Conservation (phyloP, 371 early-diverging fungal species). For the Mucor velutinosus region DNA sequence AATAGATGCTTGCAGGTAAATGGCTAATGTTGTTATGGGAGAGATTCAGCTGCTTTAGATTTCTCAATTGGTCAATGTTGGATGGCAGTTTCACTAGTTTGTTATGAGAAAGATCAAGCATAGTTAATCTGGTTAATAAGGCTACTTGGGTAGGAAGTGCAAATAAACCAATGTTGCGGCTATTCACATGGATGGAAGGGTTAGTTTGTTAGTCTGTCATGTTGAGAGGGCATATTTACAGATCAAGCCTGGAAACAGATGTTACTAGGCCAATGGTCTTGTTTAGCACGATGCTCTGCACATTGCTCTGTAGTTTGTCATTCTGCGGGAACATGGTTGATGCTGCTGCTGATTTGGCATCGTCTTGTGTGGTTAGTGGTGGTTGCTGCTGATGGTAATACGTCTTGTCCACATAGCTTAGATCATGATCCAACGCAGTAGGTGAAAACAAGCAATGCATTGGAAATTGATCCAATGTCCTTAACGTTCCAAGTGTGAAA, state of each 20-base stretch:
- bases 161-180: conserved; percentile 30
- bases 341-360: not conserved
- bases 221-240: conserved; percentile 26
- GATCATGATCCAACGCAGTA: conserved; percentile 33
- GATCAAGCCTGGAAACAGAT: conserved; percentile 36
- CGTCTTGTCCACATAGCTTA: conserved; percentile 43
- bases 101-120: conserved; percentile 50
- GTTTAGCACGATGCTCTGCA: conserved; percentile 23
- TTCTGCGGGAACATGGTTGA: not conserved
- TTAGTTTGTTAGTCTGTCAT: not conserved
- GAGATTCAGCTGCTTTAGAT: conserved; percentile 39
- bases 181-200: conserved; percentile 6
- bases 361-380: not conserved
- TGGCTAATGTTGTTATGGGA: conserved; percentile 31
- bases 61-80: conserved; percentile 30
- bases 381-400: conserved; percentile 23
- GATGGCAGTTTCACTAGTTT: conserved; percentile 36
- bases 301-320: conserved; percentile 9
- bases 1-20: conserved; percentile 16
- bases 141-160: conserved; percentile 37
- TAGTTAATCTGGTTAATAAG: conserved; percentile 29
- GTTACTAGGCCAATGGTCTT: conserved; percentile 26
- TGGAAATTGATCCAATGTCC: conserved; percentile 20
- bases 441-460: conserved; percentile 45
- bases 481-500: conserved; percentile 18